These are phyloP conservation scores for Erysimum cheiranthoides DNA, from an alignment of 345 rosid genomes.

Conservation along the genomic window DNA sequence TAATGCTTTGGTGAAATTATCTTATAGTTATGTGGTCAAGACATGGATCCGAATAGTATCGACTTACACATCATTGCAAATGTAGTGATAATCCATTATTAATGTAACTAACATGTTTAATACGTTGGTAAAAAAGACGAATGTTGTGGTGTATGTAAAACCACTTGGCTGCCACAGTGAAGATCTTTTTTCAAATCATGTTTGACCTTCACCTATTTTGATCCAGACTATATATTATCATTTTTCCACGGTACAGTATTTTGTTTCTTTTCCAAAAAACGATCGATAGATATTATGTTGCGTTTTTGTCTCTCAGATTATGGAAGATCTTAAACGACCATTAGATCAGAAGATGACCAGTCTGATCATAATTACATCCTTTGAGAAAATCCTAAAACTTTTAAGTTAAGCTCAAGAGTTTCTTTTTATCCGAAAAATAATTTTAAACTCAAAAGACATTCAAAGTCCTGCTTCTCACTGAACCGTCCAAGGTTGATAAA, in stretches of 20 bases:
- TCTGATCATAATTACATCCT: neutral
- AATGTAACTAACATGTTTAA: conserved; percentile 3
- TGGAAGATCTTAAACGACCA: neutral
- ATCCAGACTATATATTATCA: neutral
- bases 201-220: neutral
- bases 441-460: neutral
- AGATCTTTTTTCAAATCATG: neutral
- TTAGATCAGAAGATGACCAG: neutral
- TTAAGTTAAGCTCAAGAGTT: too few relatives aligned
- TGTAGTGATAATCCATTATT: neutral
- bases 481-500: neutral
- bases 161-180: neutral
- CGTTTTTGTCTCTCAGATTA: neutral
- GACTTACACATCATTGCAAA: neutral
- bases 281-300: neutral
- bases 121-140: neutral
- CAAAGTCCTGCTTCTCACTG: neutral
- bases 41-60: neutral
- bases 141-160: neutral
- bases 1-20: neutral
- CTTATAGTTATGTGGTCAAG: neutral
- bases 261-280: neutral
- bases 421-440: neutral
- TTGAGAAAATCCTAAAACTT: neutral
- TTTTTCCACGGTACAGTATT: neutral